A percentile compares a stretch with the other conserved stretches of the same genome.
Conservation (phyloP, 805 yeast genomes). For the Sugiyamaella marilandica region DNA sequence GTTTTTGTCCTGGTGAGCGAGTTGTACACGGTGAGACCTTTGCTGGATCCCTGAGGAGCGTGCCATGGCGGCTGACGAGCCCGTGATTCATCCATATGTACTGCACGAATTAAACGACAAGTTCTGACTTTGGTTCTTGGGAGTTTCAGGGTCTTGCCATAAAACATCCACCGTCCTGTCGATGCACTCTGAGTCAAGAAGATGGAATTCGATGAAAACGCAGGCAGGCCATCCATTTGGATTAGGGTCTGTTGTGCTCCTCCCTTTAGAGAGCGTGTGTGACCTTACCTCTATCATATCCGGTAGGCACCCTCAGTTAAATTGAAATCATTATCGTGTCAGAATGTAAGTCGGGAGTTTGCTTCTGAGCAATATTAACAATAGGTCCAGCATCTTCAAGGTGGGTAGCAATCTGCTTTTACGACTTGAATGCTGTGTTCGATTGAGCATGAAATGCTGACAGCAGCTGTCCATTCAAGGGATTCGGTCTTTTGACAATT, state of each 20-base stretch:
- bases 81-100: conserved; percentile 7
- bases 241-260: no score
- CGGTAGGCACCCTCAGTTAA: background rate
- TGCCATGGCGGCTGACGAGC: conserved; percentile 6
- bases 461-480: conserved; percentile 73
- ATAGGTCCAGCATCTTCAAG: conserved; percentile 21
- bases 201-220: no score
- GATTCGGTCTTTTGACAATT: conserved; percentile 85
- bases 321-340: background rate
- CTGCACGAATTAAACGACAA: background rate
- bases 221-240: no score
- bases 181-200: no score
- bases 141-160: no score
- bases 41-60: background rate
- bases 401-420: conserved; percentile 9
- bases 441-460: background rate
- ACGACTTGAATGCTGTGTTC: background rate
- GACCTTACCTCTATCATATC: no score
- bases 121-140: background rate
- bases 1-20: conserved; percentile 78
- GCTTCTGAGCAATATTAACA: background rate
- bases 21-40: conserved; percentile 61
- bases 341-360: background rate
- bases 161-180: no score
- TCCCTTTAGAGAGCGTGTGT: no score